Base-by-base conservation (phyloP, 768 basidiomycete species). In the Russula sp. region DNA sequence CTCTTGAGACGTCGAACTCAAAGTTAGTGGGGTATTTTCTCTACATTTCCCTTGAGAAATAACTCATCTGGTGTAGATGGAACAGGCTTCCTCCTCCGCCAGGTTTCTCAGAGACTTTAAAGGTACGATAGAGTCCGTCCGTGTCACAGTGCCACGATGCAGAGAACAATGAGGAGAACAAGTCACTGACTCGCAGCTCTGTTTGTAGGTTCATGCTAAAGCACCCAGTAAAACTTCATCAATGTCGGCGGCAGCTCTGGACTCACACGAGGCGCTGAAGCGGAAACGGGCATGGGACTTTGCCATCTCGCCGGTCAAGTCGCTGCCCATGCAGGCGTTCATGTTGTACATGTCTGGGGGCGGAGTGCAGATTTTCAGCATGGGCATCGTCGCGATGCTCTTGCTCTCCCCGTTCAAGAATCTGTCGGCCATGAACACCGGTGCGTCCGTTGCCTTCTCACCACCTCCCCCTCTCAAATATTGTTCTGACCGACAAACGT, bases 331-430 rank as follows among this genome's bases (percentile, higher is more conserved):
- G 95, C 94, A 98, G 71, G 93, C 88, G 5, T 89, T 98, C 77
- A 98, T 98, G 95, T 80, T 98, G 39, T 98, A 98, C 82, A 96
- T 98, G 90, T 95, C 94, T 22, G 95, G 95, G 40, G 88, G 92
- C 13, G 92, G 93, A 55, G 89, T 98, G 14, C 95, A 98, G 75
- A 88, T 98, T 48, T 97, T 98, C 74, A 95, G 93, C 75, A 92
- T 98, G 79, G 94, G 95, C 39, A 95, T 94, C 73, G 89, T 98
- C 22, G 88, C 93, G 71, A 94, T 95, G 91, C 81, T 98, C 13
- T 81, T 98, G 62, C 77, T 91, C 62, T 82, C 84, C 10, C 95
- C 95, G 0, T 86, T 96, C 76, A 91, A 88, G 74, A 94, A 92
- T 59, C 72, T 94, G 13, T 81, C 84, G 57, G 82, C 81, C 8